Evolutionary conservation across 352 stramenopile genomes (phyloP), one percentile per base, ranked within the genome.

Genomic region (Pythium phragmiticola): DNA sequence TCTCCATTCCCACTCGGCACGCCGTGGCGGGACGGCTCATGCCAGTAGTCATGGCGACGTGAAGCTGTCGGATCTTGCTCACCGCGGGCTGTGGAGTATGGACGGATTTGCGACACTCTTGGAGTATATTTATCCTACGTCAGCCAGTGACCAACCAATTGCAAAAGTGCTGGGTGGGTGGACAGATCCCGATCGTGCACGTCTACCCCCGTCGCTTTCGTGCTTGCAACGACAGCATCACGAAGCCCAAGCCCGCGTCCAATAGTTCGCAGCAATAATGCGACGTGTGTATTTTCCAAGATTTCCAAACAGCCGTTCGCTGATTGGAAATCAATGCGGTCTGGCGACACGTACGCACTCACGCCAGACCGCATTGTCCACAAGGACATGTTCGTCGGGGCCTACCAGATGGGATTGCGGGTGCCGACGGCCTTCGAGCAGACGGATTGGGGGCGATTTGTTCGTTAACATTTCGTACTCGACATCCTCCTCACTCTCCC

Each of bases 41-140:
- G 51, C 60, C 14, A 67, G 51, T 41, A 57, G 23, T 4, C 43
- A 67, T 26, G 28, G n/a, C 11, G 34, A 55, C 21, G 37, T 73
- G 1, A 69, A 66, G 14, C 37, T 73, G 41, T 64, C 52, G 0
- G 52, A 70, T 50, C 54, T 74, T 21, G 57, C 67, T 5, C 62
- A 68, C 16, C 57, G 67, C 9, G 57, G 57, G 0, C 8, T 63
- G 6, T 68, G 67, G 62, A 60, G 52, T 26, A 70, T 65, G 57
- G 62, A 70, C 36, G 62, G 67, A 0, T 74, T 68, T 42, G 47
- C 43, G 2, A 70, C 48, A 2, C 36, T 70, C 0, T 57, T 74
- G 0, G 46, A 74, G n/a, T 74, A 70, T 17, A 70, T 70, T 37
- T 70, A 52, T 0, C 53, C 62, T 3, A 66, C 67, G 2, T 52